These are phyloP conservation scores for Acacia melanoxylon DNA, from an alignment of 306 rosid genomes.

Conservation along the genomic window DNA sequence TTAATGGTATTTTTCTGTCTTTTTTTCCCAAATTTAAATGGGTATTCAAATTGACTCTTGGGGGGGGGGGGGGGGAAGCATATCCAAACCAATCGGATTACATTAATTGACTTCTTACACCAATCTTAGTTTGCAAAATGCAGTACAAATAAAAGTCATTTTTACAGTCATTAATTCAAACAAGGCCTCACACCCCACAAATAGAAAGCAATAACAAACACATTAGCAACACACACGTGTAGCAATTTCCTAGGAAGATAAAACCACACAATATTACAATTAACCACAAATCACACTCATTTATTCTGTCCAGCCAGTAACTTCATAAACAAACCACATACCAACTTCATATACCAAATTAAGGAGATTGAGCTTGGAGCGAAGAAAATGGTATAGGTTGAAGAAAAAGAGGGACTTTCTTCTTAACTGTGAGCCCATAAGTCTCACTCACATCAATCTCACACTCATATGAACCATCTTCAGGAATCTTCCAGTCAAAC, in stretches of 20 bases:
- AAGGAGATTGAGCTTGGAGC: neutral
- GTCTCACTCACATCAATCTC: neutral
- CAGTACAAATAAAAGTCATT: neutral
- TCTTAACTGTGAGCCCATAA: slow-evolving; percentile 17
- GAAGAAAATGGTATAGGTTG: neutral
- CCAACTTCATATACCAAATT: too few relatives aligned
- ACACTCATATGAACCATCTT: neutral
- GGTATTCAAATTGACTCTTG: too few relatives aligned
- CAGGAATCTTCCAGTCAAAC: slow-evolving; percentile 43
- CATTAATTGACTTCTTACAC: too few relatives aligned
- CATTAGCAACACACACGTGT: neutral
- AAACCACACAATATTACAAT: neutral
- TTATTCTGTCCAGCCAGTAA: too few relatives aligned
- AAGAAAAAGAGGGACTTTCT: slow-evolving; percentile 34
- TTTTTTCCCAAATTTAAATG: too few relatives aligned
- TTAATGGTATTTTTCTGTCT: too few relatives aligned
- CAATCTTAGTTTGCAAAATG: neutral
- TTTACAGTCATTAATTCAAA: neutral
- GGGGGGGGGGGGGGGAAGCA: accelerated
- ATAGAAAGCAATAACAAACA: neutral
- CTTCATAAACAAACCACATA: too few relatives aligned
- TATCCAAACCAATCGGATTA: too few relatives aligned
- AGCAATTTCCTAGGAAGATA: neutral
- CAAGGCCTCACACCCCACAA: neutral
- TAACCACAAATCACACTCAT: too few relatives aligned